Percentiles rank a stretch among this genome's conserved stretches.
phyloP scores from a whole-genome alignment of 169 alveolate species.

The Toxoplasma gondii region DNA sequence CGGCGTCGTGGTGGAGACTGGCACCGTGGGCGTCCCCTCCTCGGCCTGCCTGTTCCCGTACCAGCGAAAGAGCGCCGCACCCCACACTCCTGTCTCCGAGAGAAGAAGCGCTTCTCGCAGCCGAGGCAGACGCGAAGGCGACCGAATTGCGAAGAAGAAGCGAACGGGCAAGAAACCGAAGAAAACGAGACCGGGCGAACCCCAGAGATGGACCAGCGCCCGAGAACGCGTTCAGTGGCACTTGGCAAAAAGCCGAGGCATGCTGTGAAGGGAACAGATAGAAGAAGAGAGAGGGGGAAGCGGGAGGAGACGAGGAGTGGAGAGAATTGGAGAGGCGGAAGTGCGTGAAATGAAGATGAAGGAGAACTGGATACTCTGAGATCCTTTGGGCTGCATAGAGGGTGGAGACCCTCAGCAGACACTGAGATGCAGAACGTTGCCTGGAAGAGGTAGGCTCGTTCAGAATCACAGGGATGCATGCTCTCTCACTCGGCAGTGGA shows the following conservation, averaged over 20 bases:
- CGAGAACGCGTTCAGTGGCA: constrained; percentile 52
- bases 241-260: constrained; percentile 45
- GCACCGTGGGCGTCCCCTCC: constrained; percentile 27
- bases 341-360: no score
- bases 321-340: no score
- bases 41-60: neutral
- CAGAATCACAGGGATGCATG: no score
- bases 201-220: constrained; percentile 9
- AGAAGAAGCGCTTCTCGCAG: neutral
- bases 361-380: no score
- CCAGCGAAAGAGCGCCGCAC: neutral
- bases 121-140: neutral
- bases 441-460: no score
- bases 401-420: no score
- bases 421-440: no score
- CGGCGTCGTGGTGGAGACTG: constrained; percentile 4
- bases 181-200: neutral
- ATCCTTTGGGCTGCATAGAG: no score
- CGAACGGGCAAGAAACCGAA: neutral
- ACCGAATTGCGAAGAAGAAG: neutral
- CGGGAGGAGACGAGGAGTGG: no score
- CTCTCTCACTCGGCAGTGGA: no score
- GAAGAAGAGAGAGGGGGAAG: neutral
- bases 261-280: neutral
- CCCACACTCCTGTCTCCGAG: neutral